These are phyloP conservation scores for Pseudogymnoascus destructans DNA, from an alignment of 2,329 filamentous ascomycete genomes.

Conservation along the genomic window DNA sequence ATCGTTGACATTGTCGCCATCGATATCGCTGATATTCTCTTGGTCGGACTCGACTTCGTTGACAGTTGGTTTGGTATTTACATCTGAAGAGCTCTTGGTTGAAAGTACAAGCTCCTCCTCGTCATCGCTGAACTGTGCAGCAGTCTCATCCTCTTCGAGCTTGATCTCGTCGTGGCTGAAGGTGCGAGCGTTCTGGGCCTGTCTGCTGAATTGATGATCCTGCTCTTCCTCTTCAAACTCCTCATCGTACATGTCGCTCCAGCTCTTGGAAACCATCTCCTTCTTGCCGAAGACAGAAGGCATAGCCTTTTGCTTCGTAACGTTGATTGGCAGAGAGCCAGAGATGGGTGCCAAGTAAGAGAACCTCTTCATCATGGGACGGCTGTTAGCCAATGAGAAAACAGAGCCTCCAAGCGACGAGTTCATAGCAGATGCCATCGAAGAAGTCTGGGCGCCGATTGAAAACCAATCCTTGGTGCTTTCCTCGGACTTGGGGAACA, in stretches of 20 bases:
- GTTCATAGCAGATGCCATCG: constrained; percentile 70
- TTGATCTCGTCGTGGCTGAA: constrained; percentile 58
- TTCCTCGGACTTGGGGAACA: constrained; percentile 68
- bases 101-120: constrained; percentile 25
- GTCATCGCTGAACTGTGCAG: constrained; percentile 19
- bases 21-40: constrained; percentile 36
- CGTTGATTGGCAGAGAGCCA: constrained; percentile 64
- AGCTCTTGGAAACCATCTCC: constrained; percentile 87
- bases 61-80: constrained; percentile 33
- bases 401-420: constrained; percentile 73
- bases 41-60: constrained; percentile 29
- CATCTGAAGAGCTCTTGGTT: constrained; percentile 36
- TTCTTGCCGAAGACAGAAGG: constrained; percentile 66
- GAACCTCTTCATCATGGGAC: constrained; percentile 30
- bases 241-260: constrained; percentile 97
- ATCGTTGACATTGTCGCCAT: constrained; percentile 53
- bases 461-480: constrained; percentile 64
- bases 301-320: constrained; percentile 60
- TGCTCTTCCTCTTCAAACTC: constrained; percentile 64
- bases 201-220: constrained; percentile 44
- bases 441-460: constrained; percentile 62
- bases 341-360: constrained; percentile 42
- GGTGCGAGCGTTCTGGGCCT: constrained; percentile 47
- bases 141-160: constrained; percentile 34
- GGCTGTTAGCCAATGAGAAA: constrained; percentile 48